phyloP scores from a whole-genome alignment of 257 asterid genomes.

The Penstemon newberryi region DNA sequence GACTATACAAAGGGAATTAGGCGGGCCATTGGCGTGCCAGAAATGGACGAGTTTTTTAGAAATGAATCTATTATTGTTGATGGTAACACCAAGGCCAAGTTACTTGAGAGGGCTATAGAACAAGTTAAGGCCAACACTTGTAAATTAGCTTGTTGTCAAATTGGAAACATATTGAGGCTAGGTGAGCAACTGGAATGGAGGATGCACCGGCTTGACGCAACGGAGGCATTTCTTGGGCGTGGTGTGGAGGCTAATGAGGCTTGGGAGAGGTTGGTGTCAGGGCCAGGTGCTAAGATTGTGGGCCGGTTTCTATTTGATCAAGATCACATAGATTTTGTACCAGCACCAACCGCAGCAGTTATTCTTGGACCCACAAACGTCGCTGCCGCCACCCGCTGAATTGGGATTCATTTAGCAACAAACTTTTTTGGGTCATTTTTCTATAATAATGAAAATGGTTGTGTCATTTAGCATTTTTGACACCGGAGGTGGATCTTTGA shows the following conservation, averaged over 20 bases:
- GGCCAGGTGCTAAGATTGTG: conserved; percentile 50
- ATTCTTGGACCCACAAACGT: conserved; percentile 28
- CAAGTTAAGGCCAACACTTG: conserved; percentile 61
- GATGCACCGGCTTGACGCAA: conserved; percentile 63
- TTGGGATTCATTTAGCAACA: neutral
- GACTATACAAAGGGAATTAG: conserved; percentile 59
- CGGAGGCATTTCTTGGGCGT: conserved; percentile 58
- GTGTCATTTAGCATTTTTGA: too few species aligned
- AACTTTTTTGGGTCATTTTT: neutral
- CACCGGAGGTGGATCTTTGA: conserved; percentile 16
- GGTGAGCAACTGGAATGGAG: conserved; percentile 45
- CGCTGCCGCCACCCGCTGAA: conserved; percentile 48
- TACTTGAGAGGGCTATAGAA: conserved; percentile 50
- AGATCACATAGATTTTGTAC: conserved; percentile 26
- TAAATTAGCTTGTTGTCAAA: conserved; percentile 50
- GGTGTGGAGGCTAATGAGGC: conserved; percentile 50
- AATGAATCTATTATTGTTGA: conserved; percentile 25
- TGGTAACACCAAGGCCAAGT: conserved; percentile 3
- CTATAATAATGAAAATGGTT: neutral
- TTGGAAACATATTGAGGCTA: conserved; percentile 54
- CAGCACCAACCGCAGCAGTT: conserved; percentile 31
- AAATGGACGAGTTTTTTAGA: conserved; percentile 54
- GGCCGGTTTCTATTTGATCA: conserved; percentile 41
- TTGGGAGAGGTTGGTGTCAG: conserved; percentile 62
- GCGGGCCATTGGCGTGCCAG: conserved; percentile 82